These are phyloP conservation scores for Talaromyces marneffei DNA, from an alignment of 2,329 filamentous ascomycete genomes.

Conservation along the genomic window DNA sequence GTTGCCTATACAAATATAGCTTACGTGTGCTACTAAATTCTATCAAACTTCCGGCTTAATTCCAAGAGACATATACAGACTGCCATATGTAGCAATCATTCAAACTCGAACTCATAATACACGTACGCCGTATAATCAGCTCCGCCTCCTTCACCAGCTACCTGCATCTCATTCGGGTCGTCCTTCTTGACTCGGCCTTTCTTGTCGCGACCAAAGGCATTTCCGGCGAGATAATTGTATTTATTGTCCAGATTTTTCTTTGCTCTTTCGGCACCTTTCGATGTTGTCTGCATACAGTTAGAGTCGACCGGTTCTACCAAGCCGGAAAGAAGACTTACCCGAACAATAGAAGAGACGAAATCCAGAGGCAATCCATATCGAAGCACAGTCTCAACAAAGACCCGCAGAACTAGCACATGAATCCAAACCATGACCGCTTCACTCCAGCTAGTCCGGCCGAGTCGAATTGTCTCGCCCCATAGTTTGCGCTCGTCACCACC, in stretches of 20 bases:
- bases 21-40: neutral
- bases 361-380: conserved; percentile 88
- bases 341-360: conserved; percentile 76
- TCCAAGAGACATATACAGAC: conserved; percentile 4
- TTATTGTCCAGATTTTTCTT: conserved; percentile 72
- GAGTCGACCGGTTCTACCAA: neutral
- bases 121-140: conserved; percentile 93
- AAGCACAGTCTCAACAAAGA: conserved; percentile 97
- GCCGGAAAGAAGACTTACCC: conserved; percentile 54
- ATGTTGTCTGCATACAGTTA: conserved; percentile 58
- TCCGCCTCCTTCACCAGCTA: conserved; percentile 62
- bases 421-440: conserved; percentile 96
- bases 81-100: conserved; percentile 28
- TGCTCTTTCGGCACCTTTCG: conserved; percentile 75
- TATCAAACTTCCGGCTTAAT: neutral
- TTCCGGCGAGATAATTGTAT: conserved; percentile 90
- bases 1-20: neutral
- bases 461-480: conserved; percentile 82
- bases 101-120: conserved; percentile 89
- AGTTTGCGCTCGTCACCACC: conserved; percentile 82
- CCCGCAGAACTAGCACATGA: conserved; percentile 80
- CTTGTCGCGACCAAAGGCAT: conserved; percentile 90
- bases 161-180: conserved; percentile 81
- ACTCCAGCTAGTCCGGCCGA: conserved; percentile 88
- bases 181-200: conserved; percentile 88